Conservation (phyloP, 2,329 filamentous ascomycete genomes). For the Ceratocystis huliohia region DNA sequence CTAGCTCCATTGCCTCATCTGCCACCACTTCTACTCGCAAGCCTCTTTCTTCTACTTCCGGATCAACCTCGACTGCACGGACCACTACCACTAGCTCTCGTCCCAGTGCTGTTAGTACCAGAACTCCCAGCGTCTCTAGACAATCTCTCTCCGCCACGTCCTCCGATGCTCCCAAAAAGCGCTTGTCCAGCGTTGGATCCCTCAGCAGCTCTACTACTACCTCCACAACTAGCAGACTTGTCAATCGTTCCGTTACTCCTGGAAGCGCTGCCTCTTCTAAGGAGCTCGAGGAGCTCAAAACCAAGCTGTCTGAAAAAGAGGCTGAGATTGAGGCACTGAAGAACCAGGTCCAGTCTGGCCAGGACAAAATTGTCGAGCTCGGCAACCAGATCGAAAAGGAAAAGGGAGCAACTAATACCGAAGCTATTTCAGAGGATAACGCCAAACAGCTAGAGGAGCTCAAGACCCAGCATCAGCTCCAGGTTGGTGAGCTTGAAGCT, state of each 20-base stretch:
- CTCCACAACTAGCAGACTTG: slow-evolving; percentile 31
- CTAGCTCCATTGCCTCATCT: slow-evolving; percentile 31
- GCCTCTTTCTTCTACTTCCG: slow-evolving; percentile 16
- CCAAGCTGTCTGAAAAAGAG: slow-evolving; percentile 46
- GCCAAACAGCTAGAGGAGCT: slow-evolving; percentile 34
- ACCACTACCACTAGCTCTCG: slow-evolving; percentile 13
- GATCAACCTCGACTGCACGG: slow-evolving; percentile 2
- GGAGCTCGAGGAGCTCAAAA: slow-evolving; percentile 48
- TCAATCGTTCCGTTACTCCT: slow-evolving; percentile 24
- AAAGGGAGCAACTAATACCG: slow-evolving; percentile 30
- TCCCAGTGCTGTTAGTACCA: slow-evolving; percentile 24
- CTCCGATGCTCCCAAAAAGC: slow-evolving; percentile 42
- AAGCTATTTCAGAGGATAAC: slow-evolving; percentile 29
- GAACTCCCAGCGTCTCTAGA: slow-evolving; percentile 28
- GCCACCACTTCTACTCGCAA: slow-evolving; percentile 23
- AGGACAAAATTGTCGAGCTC: slow-evolving; percentile 44
- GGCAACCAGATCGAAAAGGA: slow-evolving; percentile 38
- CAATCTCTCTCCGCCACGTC: slow-evolving; percentile 26
- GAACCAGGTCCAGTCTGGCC: slow-evolving; percentile 41
- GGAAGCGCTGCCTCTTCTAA: slow-evolving; percentile 34
- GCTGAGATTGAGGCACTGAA: slow-evolving; percentile 45
- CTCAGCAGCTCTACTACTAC: slow-evolving; percentile 29
- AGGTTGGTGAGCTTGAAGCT: slow-evolving; percentile 36
- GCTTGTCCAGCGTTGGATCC: slow-evolving; percentile 38
- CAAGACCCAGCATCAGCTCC: slow-evolving; percentile 38